Percentiles rank a stretch among this genome's conserved stretches.
Conservation (phyloP, 2,329 filamentous ascomycete genomes). For the Exutisphaerella laricina region DNA sequence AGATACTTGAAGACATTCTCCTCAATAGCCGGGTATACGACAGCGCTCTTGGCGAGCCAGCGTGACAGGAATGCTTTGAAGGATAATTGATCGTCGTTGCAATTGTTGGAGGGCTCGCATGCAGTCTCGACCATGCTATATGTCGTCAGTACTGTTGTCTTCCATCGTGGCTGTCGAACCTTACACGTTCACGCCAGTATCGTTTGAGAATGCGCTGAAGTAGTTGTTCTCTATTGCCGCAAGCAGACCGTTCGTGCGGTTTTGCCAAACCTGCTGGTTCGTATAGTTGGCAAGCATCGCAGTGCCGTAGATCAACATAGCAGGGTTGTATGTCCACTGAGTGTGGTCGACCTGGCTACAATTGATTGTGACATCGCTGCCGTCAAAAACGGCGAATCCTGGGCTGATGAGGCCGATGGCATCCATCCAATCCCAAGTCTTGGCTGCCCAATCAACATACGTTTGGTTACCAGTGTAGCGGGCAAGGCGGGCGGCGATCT, state of each 20-base stretch:
- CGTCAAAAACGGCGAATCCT: conserved; percentile 51
- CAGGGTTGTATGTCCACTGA: conserved; percentile 55
- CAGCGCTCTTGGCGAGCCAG: conserved; percentile 49
- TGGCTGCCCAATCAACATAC: conserved; percentile 70
- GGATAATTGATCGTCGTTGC: conserved; percentile 65
- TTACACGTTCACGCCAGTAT: conserved; percentile 44
- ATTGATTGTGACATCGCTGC: conserved; percentile 46
- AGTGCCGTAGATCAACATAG: conserved; percentile 50
- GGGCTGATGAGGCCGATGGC: conserved; percentile 47
- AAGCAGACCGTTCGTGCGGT: conserved; percentile 56
- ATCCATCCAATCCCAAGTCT: conserved; percentile 55
- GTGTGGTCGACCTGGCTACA: conserved; percentile 49
- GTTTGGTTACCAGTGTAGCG: conserved; percentile 74
- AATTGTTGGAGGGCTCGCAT: conserved; percentile 57
- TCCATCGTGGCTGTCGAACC: too few relatives aligned
- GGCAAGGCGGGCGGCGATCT: conserved; percentile 61
- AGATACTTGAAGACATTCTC: conserved; percentile 37
- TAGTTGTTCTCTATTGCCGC: conserved; percentile 42
- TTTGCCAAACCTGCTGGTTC: conserved; percentile 49
- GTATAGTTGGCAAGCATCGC: conserved; percentile 53
- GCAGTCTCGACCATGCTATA: conserved; percentile 56
- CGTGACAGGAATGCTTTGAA: conserved; percentile 73
- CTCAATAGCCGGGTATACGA: conserved; percentile 40
- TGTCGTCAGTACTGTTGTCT: too few relatives aligned
- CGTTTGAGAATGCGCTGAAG: conserved; percentile 51